A percentile compares a stretch with the other conserved stretches of the same genome.
Conservation (phyloP, 371 early-diverging fungal genomes). For the Scutellospora calospora region DNA sequence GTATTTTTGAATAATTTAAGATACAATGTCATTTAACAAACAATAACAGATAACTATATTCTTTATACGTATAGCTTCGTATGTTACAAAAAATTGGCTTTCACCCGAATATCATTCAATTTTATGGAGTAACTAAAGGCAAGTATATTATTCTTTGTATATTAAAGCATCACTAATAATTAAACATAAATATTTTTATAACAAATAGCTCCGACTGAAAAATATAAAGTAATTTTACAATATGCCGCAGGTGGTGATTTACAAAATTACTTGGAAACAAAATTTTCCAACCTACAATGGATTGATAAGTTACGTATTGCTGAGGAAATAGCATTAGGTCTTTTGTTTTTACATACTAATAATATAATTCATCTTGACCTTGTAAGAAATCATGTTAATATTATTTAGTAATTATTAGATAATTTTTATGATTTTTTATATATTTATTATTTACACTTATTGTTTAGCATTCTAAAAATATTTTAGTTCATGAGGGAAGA, state of each 20-base stretch:
- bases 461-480: slow-evolving; percentile 16
- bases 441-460: background rate
- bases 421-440: no score
- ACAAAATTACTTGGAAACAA: background rate
- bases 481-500: slow-evolving; percentile 5
- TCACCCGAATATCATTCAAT: no score
- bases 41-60: no score
- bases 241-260: slow-evolving; percentile 26
- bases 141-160: no score
- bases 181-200: no score
- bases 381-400: background rate
- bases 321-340: background rate
- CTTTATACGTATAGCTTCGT: no score
- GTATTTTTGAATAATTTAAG: no score
- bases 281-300: background rate
- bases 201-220: background rate
- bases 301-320: background rate
- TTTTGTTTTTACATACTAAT: background rate
- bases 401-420: background rate
- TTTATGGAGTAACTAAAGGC: no score
- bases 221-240: slow-evolving; percentile 19
- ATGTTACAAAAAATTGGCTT: no score
- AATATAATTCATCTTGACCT: slow-evolving; percentile 11
- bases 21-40: no score
- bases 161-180: no score